Base-by-base conservation (phyloP, 2,329 filamentous ascomycete genomes). In the Amylocarpus encephaloides region DNA sequence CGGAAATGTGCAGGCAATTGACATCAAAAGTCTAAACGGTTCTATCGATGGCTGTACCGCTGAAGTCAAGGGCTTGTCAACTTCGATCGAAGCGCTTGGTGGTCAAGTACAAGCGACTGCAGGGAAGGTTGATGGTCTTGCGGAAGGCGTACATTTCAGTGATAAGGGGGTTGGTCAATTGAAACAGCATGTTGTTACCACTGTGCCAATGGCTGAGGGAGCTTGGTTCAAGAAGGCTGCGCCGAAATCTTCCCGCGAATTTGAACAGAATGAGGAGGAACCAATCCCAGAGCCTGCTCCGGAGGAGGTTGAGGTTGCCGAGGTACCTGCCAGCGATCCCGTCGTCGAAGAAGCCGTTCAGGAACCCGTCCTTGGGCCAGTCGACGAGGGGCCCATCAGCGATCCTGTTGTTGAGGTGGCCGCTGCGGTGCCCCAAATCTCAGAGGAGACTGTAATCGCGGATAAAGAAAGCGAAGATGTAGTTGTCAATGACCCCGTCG, bases 121-220 rank as follows among this genome's bases (percentile, higher is more conserved):
- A 39, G 33, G 13, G 6, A 39, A 54, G n/a, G 26, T 51, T n/a
- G 38, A 45, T 12, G 36, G n/a, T 5, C 32, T 57, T 15, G 18
- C 33, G 9, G 42, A 46, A n/a, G 57, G 53, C n/a, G 46, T 59
- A 3, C 52, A 54, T 35, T 43, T 59, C 11, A 59, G 49, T 30
- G 52, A 56, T 22, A 54, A 45, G 29, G 54, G 54, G 22, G 11
- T 55, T 9, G 51, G 29, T 9, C 56, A 57, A 22, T 40, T 59
- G 29, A 51, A 52, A 19, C 50, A 53, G 3, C 51, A 53, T 36
- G 35, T 49, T 12, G 12, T 35, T 35, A 19, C 18, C 35, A n/a
- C 16, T 44, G 40, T 26, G 11, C 4, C 45, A 16, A 48, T 51
- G 15, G 26, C 48, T 2, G 48, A 51, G 35, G 49, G 38, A 1